Base-by-base conservation (phyloP, 2,329 filamentous ascomycete genomes). In the Anisogramma anomala region DNA sequence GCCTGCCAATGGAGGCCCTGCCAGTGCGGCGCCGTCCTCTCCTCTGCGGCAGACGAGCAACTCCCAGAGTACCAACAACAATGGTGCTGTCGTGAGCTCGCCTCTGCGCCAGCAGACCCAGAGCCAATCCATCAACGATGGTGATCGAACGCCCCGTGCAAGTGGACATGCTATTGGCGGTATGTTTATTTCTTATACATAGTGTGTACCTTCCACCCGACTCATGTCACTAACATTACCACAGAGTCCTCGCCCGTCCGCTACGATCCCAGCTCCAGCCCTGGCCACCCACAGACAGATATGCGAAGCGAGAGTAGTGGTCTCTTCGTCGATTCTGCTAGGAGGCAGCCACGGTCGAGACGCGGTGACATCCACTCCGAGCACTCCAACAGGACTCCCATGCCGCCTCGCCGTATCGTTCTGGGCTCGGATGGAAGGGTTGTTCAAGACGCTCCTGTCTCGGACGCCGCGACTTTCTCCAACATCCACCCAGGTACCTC, bases 321-420 rank as follows among this genome's bases (percentile, higher is more conserved):
- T 4, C 71, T 96, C 22, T 96, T 96, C 56, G 81, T 95, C 25
- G 69, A 82, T 52, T 72, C 80, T 45, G 20, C 45, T 23, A 33
- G 45, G 18, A 41, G 34, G 11, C 41, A 35, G 7, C 66, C 71
- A 32, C 57, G 72, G 36, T 67, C 72, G 0, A 69, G 71, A 33
- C 79, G 89, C 54, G 84, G 84, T 53, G 89, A 95, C 56, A 84
- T 96, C 53, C 77, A 93, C 56, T 89, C 86, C 0, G 85, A 94
- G 55, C 70, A 79, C 14, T 71, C 81, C 46, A 67, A 71, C 40
- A 66, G 71, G 33, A 72, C 72, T 6, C 67, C 68, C 39, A 68
- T 67, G 23, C 58, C 66, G 3, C 58, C 67, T 22, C 69, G 71
- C 34, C 72, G 72, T 31, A 68, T 79, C 19, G 67, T 79, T 39